Evolutionary conservation across 768 basidiomycete species (phyloP), one percentile per base, ranked within the genome.

Genomic region (Serendipita indica): DNA sequence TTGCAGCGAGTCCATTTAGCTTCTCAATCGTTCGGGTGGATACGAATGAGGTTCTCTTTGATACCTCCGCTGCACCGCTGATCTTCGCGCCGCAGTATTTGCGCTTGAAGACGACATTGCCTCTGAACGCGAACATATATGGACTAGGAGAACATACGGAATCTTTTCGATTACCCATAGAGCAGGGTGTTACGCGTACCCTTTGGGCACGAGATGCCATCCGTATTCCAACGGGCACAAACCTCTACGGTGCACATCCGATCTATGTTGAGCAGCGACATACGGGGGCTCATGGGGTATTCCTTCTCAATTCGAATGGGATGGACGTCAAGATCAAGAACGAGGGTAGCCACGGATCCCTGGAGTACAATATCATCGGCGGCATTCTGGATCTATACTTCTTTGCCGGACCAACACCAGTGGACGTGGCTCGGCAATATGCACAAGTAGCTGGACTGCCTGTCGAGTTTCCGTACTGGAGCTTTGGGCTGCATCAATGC

Each of bases 351-450:
- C 61, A 60, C 7, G 72, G 74, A 5, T 68, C 77, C 2, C 68
- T 86, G 60, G 83, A 89, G 70, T 90, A 88, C 67, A 82, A 86
- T 61, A 77, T 79, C 32, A 83, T 90, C 63, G 87, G 86, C 2
- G 86, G 86, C 6, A 76, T 86, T 1, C 67, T 88, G 32, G 86
- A 88, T 67, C 81, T 88, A 63, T 84, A 86, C 72, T 86, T 90
- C 71, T 70, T 88, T 57, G 78, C 82, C 30, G 85, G 85, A 4
- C 74, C 69, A 3, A 75, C 81, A 64, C 83, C 83, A 2, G 72
- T 69, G 1, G 77, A 76, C 39, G 78, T 82, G 0, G 77, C 81
- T 3, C 72, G 74, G 60, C 86, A 89, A 69, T 88, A 88, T 67
- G 78, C 83, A 7, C 73, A 83, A 62, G 65, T 86, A 32, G 78